Evolutionary conservation across 208 protist species (phyloP).

Genomic region (Trypanosoma mega): DNA sequence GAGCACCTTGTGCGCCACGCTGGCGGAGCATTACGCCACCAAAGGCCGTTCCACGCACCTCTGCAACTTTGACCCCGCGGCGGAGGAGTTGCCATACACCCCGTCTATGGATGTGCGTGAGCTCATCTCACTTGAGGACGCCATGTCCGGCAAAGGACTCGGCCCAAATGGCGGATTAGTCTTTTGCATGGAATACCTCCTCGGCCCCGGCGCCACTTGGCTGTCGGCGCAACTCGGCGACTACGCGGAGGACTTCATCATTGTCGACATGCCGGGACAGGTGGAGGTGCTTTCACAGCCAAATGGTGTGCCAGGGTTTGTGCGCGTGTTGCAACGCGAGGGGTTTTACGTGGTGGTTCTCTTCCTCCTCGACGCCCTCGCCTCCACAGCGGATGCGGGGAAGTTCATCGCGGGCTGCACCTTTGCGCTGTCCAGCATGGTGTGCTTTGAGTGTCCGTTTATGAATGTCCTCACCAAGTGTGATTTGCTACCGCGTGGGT

Average conservation of each 20-base stretch:
- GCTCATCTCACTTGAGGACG: slow-evolving; percentile 94
- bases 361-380: slow-evolving; percentile 84
- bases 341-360: slow-evolving; percentile 84
- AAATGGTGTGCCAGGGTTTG: slow-evolving; percentile 86
- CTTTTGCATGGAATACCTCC: slow-evolving; percentile 98
- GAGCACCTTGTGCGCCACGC: slow-evolving; percentile 83
- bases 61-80: slow-evolving; percentile 99
- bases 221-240: slow-evolving; percentile 93
- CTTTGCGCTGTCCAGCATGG: slow-evolving; percentile 90
- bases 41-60: slow-evolving; percentile 90
- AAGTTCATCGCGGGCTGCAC: slow-evolving; percentile 92
- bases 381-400: slow-evolving; percentile 78
- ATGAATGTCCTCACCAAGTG: slow-evolving; percentile 92
- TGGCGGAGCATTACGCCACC: slow-evolving; percentile 84
- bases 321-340: slow-evolving; percentile 74
- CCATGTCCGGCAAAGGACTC: slow-evolving; percentile 89
- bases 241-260: slow-evolving; percentile 95
- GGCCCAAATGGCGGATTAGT: slow-evolving; percentile 99
- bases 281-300: slow-evolving; percentile 99
- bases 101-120: slow-evolving; percentile 94
- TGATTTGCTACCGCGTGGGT: slow-evolving; percentile 71
- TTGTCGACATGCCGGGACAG: slow-evolving; percentile 99
- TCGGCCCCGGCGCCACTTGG: slow-evolving; percentile 93
- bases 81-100: slow-evolving; percentile 91
- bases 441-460: slow-evolving; percentile 90